Conservation (phyloP, 2,329 filamentous ascomycete species). For the Colletotrichum brevisporum region DNA sequence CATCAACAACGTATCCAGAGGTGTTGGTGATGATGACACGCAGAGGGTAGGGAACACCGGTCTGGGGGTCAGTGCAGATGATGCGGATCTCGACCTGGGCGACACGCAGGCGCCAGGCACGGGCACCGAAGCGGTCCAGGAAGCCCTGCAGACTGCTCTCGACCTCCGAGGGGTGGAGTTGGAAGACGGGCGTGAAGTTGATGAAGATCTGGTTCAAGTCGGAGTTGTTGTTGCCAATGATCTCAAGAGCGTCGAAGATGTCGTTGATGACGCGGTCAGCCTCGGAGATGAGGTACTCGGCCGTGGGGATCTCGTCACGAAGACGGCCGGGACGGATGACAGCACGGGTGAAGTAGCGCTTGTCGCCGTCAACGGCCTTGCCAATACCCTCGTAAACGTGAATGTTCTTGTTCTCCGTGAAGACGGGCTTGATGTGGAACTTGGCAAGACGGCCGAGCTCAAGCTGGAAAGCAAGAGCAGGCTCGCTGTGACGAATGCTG, state of each 20-base stretch:
- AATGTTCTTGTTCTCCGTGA: slow-evolving; percentile 99
- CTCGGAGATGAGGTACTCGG: slow-evolving; percentile 97
- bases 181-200: slow-evolving; percentile 98
- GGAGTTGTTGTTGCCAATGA: slow-evolving; percentile 98
- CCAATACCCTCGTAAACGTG: slow-evolving; percentile 98
- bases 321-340: slow-evolving; percentile 95
- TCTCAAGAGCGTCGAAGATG: slow-evolving; percentile 96
- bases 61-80: slow-evolving; percentile 91
- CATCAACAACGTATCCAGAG: slow-evolving; percentile 96
- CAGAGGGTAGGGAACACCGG: slow-evolving; percentile 88
- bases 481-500: slow-evolving; percentile 97
- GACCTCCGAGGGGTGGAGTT: slow-evolving; percentile 88
- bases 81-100: slow-evolving; percentile 98
- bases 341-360: slow-evolving; percentile 98
- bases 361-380: slow-evolving; percentile 95
- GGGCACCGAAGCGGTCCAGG: slow-evolving; percentile 94
- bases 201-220: slow-evolving; percentile 99
- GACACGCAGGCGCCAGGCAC: slow-evolving; percentile 96
- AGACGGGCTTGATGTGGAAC: slow-evolving; percentile 98
- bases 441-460: slow-evolving; percentile 94
- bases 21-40: slow-evolving; percentile 98
- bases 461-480: slow-evolving; percentile 97
- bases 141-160: slow-evolving; percentile 95
- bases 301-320: slow-evolving; percentile 97
- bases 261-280: slow-evolving; percentile 97